These are phyloP conservation scores for Dactylonectria estremocensis DNA, from an alignment of 2,329 filamentous ascomycete genomes.

Conservation along the genomic window DNA sequence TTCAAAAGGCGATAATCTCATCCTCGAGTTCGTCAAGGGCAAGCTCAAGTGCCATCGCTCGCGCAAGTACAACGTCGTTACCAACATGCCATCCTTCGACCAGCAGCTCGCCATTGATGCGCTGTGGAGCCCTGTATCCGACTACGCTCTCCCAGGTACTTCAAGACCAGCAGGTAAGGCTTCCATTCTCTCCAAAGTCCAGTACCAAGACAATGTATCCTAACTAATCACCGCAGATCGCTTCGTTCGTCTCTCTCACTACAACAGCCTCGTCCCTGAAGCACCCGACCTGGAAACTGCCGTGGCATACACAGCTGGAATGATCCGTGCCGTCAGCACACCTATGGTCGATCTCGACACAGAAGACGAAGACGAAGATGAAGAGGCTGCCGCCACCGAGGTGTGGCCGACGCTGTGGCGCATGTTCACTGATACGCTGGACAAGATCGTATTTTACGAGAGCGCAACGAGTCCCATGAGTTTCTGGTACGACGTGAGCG, in stretches of 20 bases:
- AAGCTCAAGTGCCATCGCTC: conserved; percentile 36
- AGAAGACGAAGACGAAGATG: background rate
- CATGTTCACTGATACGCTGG: conserved; percentile 28
- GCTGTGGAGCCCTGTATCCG: conserved; percentile 22
- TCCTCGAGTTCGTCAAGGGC: conserved; percentile 35
- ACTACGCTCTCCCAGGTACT: conserved; percentile 25
- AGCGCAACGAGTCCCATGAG: conserved; percentile 25
- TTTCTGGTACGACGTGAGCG: conserved; percentile 29
- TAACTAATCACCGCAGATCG: conserved; percentile 22
- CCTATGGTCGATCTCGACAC: conserved; percentile 22
- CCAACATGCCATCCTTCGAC: conserved; percentile 35
- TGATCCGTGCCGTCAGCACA: conserved; percentile 39
- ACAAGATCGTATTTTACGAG: conserved; percentile 33
- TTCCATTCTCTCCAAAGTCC: background rate
- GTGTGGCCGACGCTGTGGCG: conserved; percentile 39
- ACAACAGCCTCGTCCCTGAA: conserved; percentile 28
- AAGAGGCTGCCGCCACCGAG: conserved; percentile 3
- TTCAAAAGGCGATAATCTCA: conserved; percentile 29
- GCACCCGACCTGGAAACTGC: conserved; percentile 26
- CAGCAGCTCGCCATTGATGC: conserved; percentile 24
- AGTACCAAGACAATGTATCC: background rate
- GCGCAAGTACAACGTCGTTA: conserved; percentile 29
- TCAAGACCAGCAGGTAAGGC: conserved; percentile 25
- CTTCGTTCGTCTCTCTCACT: conserved; percentile 34
- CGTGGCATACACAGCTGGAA: conserved; percentile 31